Conservation (phyloP, 108 stramenopile species). For the Aureococcus anophagefferens region DNA sequence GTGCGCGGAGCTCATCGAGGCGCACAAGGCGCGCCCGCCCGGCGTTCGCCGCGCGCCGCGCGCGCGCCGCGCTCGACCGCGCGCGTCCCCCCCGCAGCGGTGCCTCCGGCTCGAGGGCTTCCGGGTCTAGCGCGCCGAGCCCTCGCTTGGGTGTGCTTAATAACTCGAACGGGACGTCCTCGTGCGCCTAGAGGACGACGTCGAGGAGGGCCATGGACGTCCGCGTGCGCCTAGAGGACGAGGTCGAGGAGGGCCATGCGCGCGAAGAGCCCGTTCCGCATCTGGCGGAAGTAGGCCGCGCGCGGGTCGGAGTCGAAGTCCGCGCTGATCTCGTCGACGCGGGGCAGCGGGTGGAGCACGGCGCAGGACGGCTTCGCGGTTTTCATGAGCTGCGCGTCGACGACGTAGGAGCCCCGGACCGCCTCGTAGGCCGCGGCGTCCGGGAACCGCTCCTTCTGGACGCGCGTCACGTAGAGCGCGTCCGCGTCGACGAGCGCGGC, state of each 20-base stretch:
- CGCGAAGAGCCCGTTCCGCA: conserved; percentile 96
- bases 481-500: conserved; percentile 60
- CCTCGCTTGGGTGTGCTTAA: too few species aligned
- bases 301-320: conserved; percentile 85
- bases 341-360: conserved; percentile 82
- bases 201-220: neutral
- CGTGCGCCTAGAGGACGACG: too few species aligned
- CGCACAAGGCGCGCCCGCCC: conserved; percentile 89
- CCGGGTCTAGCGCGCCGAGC: too few species aligned
- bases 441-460: conserved; percentile 90
- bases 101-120: too few species aligned
- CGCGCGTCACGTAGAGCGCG: conserved; percentile 88
- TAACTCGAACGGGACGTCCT: too few species aligned
- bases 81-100: too few species aligned
- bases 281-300: conserved; percentile 96
- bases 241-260: conserved; percentile 89
- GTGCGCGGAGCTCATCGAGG: conserved; percentile 78
- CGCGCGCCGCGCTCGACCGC: too few species aligned
- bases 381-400: conserved; percentile 62
- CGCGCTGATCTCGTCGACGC: conserved; percentile 80
- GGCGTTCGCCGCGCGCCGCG: too few species aligned
- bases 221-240: conserved; percentile 29
- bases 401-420: conserved; percentile 71
- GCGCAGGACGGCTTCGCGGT: conserved; percentile 56
- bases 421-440: conserved; percentile 61